Evolutionary conservation across 192 early-diverging fungal species (phyloP), one percentile per base, ranked within the genome.

Genomic region (Coemansia sp.): DNA sequence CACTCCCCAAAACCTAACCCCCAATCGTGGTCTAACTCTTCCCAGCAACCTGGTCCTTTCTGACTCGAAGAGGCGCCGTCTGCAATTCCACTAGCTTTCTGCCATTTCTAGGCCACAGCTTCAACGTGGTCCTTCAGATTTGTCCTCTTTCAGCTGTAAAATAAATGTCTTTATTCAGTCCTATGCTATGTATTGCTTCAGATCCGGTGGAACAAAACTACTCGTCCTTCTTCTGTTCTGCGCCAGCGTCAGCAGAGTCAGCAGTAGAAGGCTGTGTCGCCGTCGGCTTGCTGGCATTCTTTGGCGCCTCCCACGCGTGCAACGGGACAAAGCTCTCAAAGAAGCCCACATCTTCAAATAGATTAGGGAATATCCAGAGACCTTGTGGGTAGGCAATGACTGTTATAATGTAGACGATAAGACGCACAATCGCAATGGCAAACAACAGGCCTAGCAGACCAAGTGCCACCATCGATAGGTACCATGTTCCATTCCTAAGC

Each of bases 281-380:
- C 28, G 56, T 44, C 7, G 61, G 55, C n/a, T 56, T 44, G 21
- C 57, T 65, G 41, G 69, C 64, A 27, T 80, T 79, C 61, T 88
- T 87, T 24, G 86, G 84, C 23, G 68, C 81, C 58, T 89, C 90
- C 88, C 89, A 97, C 55, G 83, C 94, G 85, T 92, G 95, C 22
- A 93, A 68, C 18, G 97, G 97, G 60, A 90, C 87, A 67, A 98
- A 98, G 60, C 89, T 91, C 62, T 98, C 97, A 49, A 97, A 80
- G 62, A 97, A 85, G 21, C 94, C 94, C 50, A 92, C 89, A 71
- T 98, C 97, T 38, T 88, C 97, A 85, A 98, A 98, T 67, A 98
- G 74, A 58, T 97, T 96, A 49, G 97, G 97, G 83, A 95, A 98
- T 14, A 98, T 77, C 97, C 95, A 97, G 62, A 96, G 86, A 22